Evolutionary conservation across 352 stramenopile genomes (phyloP).

Genomic region (Halophytophthora polymorphica): DNA sequence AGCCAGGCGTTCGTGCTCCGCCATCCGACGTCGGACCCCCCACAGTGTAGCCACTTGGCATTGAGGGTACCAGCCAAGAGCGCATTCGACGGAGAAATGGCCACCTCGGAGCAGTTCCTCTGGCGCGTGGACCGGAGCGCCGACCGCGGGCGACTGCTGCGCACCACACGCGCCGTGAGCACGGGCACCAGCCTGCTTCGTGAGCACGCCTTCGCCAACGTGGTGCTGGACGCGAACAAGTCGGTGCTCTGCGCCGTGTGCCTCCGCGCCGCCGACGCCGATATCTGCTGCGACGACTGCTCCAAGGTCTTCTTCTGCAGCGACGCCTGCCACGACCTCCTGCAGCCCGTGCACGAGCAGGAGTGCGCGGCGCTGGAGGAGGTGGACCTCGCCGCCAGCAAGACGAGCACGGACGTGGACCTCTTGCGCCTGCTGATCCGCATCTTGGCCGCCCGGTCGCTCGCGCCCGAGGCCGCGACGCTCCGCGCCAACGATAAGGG

Average conservation of each 20-base stretch:
- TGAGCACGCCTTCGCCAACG: slow-evolving; percentile 32
- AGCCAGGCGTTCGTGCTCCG: not conserved
- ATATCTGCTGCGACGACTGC: slow-evolving; percentile 55
- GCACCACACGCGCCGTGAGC: slow-evolving; percentile 17
- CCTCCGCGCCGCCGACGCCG: slow-evolving; percentile 32
- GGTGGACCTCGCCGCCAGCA: slow-evolving; percentile 36
- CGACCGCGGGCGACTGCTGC: slow-evolving; percentile 28
- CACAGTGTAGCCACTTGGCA: slow-evolving; percentile 15
- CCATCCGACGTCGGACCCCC: too few species aligned
- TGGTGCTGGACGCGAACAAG: slow-evolving; percentile 30
- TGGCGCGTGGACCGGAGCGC: slow-evolving; percentile 32
- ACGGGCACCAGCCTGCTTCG: slow-evolving; percentile 29
- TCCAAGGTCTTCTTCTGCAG: slow-evolving; percentile 48
- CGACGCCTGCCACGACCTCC: slow-evolving; percentile 27
- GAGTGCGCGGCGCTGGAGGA: slow-evolving; percentile 48
- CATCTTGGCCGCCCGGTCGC: slow-evolving; percentile 26
- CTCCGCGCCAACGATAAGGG: slow-evolving; percentile 18
- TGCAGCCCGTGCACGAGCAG: slow-evolving; percentile 37
- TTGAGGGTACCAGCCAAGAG: too few species aligned
- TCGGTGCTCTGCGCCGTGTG: slow-evolving; percentile 39
- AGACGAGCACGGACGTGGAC: slow-evolving; percentile 34
- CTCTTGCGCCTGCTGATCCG: slow-evolving; percentile 43
- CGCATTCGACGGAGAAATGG: too few species aligned
- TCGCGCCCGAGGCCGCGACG: slow-evolving; percentile 18
- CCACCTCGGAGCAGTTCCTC: slow-evolving; percentile 13